phyloP scores from a whole-genome alignment of 371 early-diverging fungal genomes.

The Actinomucor elegans region DNA sequence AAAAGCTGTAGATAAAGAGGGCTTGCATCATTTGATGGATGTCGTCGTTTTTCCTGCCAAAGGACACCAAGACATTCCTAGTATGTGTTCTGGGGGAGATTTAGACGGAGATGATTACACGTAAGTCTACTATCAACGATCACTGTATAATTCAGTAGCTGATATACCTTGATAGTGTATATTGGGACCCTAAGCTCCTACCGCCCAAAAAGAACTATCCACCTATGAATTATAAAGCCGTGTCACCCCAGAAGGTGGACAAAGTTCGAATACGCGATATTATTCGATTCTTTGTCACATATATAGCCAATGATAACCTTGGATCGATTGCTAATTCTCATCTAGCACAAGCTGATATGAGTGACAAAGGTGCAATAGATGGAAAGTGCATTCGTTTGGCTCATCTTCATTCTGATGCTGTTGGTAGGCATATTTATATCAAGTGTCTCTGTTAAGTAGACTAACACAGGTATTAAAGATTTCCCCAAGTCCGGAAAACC shows the following conservation, averaged over 20 bases:
- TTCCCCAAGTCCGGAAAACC: conserved; percentile 52
- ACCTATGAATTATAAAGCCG: conserved; percentile 66
- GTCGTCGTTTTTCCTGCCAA: conserved; percentile 80
- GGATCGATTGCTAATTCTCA: conserved; percentile 81
- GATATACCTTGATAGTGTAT: conserved; percentile 33
- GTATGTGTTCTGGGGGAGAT: conserved; percentile 84
- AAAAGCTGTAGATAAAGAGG: conserved; percentile 60
- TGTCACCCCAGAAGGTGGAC: conserved; percentile 29
- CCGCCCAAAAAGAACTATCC: conserved; percentile 34
- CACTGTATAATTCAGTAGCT: no score
- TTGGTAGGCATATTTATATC: conserved; percentile 29
- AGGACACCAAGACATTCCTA: conserved; percentile 73
- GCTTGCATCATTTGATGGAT: conserved; percentile 60
- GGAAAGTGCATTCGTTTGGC: conserved; percentile 64
- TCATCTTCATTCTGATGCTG: conserved; percentile 60
- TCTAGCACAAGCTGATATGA: conserved; percentile 66
- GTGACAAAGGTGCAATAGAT: conserved; percentile 45
- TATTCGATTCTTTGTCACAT: conserved; percentile 73
- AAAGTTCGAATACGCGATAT: conserved; percentile 58
- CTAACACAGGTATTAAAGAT: no score
- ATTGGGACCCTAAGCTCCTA: conserved; percentile 72
- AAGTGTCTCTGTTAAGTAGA: no score
- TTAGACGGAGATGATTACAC: conserved; percentile 84
- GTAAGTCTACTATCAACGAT: conserved; percentile 21
- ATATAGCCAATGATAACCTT: conserved; percentile 70